Percentiles rank a stretch among this genome's conserved stretches.
Evolutionary conservation across 768 basidiomycete genomes (phyloP).

Genomic region (Mrakia frigida): DNA sequence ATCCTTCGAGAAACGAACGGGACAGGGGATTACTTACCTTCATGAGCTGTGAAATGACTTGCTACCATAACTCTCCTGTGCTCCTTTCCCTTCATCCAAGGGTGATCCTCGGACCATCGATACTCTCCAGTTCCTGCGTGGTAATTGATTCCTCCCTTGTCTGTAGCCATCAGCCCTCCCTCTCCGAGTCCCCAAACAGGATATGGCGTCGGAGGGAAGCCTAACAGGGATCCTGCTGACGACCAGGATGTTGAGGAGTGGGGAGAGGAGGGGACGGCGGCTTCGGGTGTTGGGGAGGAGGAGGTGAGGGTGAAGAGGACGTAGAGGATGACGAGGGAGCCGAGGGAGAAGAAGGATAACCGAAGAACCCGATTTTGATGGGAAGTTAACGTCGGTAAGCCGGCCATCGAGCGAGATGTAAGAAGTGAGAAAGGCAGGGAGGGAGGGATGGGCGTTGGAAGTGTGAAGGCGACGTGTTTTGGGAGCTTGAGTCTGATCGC

Average conservation of each 20-base stretch:
- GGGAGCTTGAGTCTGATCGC: background rate
- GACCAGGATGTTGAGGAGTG: constrained; percentile 7
- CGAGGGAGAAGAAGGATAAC: constrained; percentile 28
- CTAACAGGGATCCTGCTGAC: background rate
- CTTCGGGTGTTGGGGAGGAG: background rate
- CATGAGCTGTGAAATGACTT: constrained; percentile 27
- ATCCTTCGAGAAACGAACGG: no score
- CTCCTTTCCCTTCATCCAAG: constrained; percentile 22
- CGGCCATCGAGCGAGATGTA: background rate
- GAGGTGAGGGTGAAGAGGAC: constrained; percentile 24
- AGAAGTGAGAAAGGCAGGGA: background rate
- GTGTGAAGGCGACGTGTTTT: background rate
- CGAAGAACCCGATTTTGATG: constrained; percentile 28
- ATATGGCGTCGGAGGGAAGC: background rate
- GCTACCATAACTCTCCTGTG: constrained; percentile 27
- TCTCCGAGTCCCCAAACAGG: background rate
- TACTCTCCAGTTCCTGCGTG: background rate
- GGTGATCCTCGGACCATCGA: constrained; percentile 15
- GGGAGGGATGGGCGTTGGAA: background rate
- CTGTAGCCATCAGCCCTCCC: background rate
- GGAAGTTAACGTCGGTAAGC: constrained; percentile 10
- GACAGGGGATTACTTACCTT: background rate
- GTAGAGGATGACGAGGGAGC: constrained; percentile 29
- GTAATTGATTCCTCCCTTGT: constrained; percentile 16
- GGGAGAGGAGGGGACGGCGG: background rate